A percentile compares a stretch with the other conserved stretches of the same genome.
phyloP scores from a whole-genome alignment of 257 asterid genomes.

The Solanum ossicruentum region DNA sequence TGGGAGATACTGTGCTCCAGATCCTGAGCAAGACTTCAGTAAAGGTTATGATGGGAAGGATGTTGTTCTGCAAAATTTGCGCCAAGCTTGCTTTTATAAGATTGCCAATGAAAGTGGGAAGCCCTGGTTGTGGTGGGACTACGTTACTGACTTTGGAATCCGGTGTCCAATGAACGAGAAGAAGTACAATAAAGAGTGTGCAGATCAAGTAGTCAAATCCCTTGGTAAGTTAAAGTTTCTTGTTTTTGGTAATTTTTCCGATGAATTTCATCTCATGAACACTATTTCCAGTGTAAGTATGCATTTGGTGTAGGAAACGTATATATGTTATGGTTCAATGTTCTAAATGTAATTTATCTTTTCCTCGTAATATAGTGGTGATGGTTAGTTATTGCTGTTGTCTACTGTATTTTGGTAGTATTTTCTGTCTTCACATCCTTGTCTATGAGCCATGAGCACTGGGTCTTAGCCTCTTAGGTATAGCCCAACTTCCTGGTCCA shows the following conservation, averaged over 20 bases:
- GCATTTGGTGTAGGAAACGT: not conserved
- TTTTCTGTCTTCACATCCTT: not conserved
- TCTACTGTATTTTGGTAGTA: not conserved
- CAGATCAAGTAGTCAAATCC: constrained; percentile 25
- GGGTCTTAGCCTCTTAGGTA: not conserved
- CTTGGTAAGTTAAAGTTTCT: constrained; percentile 41
- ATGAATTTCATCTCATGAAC: not conserved
- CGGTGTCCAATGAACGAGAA: constrained; percentile 37
- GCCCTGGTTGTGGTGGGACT: constrained; percentile 43
- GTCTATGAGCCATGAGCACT: not conserved
- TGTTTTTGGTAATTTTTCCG: not conserved
- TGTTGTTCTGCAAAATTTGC: constrained; percentile 36
- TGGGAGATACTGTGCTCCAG: constrained; percentile 40
- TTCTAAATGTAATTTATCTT: not conserved
- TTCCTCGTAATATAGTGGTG: not conserved
- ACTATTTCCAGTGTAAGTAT: not conserved
- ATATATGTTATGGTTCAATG: not conserved
- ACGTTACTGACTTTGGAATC: constrained; percentile 24
- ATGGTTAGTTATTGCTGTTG: not conserved
- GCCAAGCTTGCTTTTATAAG: constrained; percentile 29
- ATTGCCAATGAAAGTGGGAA: constrained; percentile 28
- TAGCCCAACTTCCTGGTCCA: not conserved
- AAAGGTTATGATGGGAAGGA: constrained; percentile 37
- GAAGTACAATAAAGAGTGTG: constrained; percentile 29
- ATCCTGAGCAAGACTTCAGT: constrained; percentile 34